Base-by-base conservation (phyloP, 1,284 basidiomycete species). In the Heterobasidion occidentale region DNA sequence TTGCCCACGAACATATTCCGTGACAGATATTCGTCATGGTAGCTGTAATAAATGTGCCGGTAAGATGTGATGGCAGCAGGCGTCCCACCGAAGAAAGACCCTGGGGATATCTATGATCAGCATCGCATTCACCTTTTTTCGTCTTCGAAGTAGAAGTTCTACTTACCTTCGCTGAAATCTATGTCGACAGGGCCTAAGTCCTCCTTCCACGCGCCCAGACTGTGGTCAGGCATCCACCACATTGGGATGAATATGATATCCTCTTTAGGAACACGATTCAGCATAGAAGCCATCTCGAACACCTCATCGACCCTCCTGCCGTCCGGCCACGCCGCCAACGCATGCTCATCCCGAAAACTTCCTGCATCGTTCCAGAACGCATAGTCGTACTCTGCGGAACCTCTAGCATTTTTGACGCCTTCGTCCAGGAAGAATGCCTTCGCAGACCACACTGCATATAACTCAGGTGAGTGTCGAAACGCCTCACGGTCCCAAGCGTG, bases 311-410 rank as follows among this genome's bases (percentile, higher is more conserved):
- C 69, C 19, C 76, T 66, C 14, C 47, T 56, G 6, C 68, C 62
- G 59, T 76, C 71, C 1, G 80, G 80, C 80, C 80, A 81, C 11
- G 36, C 54, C 2, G 53, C 58, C 59, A 74, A 81, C 17, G 57
- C 53, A 64, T 80, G 77, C 2, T 66, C 58, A 9, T 62, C 56
- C 17, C 78, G 64, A 62, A 81, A 78, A 56, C 76, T 76, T 2
- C 76, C 78, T 7, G 78, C 77, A 59, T 81, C 79, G 33, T 68
- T 72, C 80, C 79, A 82, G 58, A 81, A 81, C 1, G 71, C 76
- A 62, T 77, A 79, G 20, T 77, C 73, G 56, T 77, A 80, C 44
- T 15, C n/a, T 7, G 42, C 53, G 33, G 9, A 11, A 5, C 67
- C 62, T 2, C 66, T 68, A 35, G 62, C 59, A 36, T 68, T 66